Evolutionary conservation across 768 basidiomycete genomes (phyloP), one percentile per base, ranked within the genome.

Genomic region (Naganishia onofrii): DNA sequence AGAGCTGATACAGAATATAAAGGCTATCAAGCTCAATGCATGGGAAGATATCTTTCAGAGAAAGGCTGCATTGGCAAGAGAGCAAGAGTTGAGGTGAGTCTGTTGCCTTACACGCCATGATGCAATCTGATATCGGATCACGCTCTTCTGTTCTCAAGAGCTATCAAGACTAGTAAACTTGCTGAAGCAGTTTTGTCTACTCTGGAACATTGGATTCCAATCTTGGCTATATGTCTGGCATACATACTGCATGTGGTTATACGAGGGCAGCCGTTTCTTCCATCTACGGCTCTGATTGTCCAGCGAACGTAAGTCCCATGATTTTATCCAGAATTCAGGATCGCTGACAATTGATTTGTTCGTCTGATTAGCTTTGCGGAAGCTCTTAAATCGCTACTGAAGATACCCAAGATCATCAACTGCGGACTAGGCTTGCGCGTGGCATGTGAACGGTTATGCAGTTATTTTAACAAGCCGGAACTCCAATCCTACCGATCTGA

Each of bases 1-100:
- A 38, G 58, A 60, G 36, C 21, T 60, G 34, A 31, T 60, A 8
- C 36, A 38, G 13, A 42, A n/a, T 26, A n/a, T 60, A 4, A 42
- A 34, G 23, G 58, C 58, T 7, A 60, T 60, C n/a, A 60, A 60
- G 28, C 36, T 60, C 21, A 60, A 60, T 60, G 58, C 58, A 7
- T 60, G 58, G 58, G 58, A 60, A 23, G 58, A n/a, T 4, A 3
- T 19, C 5, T 60, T 60, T 8, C 2, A 36, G 19, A 4, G 12
- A 23, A 60, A 44, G 31, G 58, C 58, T 13, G 19, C 58, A n/a
- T 12, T 13, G 32, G 58, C 58, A 3, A 60, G 58, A 38, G 58
- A 60, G 38, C 36, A 42, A 42, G 58, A 60, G 58, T 36, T 60
- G 21, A 60, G 26, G 58, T 60, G 34, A 42, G 58, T 34, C 12